These are phyloP conservation scores for Parietaria judaica DNA, from an alignment of 306 rosid genomes.

Conservation along the genomic window DNA sequence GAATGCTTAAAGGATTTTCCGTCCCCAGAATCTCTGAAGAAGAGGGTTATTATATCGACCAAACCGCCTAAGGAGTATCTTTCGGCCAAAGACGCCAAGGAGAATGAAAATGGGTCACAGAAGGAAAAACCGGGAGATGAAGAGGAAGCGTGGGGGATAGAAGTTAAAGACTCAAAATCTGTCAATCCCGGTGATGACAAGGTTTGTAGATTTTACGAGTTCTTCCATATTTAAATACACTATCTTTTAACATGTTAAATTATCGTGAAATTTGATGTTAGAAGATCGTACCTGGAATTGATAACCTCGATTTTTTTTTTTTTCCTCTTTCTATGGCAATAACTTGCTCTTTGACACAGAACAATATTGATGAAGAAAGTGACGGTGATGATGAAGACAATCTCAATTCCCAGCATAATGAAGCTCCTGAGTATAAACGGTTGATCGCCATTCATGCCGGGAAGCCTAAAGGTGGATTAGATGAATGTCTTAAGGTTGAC, in stretches of 20 bases:
- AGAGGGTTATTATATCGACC: conserved; percentile 78
- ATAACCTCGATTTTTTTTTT: conserved; percentile 3
- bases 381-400: conserved; percentile 42
- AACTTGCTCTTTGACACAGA: conserved; percentile 30
- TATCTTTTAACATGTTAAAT: too few relatives aligned
- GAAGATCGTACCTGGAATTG: too few relatives aligned
- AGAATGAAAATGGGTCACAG: conserved; percentile 37
- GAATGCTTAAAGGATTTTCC: conserved; percentile 79
- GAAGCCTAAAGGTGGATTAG: conserved; percentile 88
- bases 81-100: conserved; percentile 49
- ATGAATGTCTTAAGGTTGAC: conserved; percentile 67
- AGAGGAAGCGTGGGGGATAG: conserved; percentile 79
- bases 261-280: too few relatives aligned
- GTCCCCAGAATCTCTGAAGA: conserved; percentile 80
- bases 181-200: conserved; percentile 36
- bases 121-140: conserved; percentile 45
- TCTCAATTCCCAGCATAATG: conserved; percentile 32
- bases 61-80: conserved; percentile 98
- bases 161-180: conserved; percentile 46
- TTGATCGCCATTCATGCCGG: conserved; percentile 97
- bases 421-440: conserved; percentile 64
- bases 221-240: background rate
- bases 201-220: conserved; percentile 32
- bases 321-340: conserved; percentile 15
- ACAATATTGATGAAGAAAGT: conserved; percentile 30